phyloP scores from a whole-genome alignment of 129 eudicot species.

The Dittrichia graveolens region DNA sequence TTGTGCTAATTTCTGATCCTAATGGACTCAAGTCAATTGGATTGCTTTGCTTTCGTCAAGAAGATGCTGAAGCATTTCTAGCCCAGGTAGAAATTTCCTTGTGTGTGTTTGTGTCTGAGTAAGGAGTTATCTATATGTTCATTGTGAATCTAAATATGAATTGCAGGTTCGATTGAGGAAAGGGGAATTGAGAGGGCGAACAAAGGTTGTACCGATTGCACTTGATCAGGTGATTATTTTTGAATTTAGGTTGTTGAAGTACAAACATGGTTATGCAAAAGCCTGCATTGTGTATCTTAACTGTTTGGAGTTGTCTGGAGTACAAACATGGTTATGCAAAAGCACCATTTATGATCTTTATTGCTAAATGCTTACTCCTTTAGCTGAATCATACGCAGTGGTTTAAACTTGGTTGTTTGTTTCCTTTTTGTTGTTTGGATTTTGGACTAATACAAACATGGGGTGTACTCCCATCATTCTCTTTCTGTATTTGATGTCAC shows the following conservation, averaged over 20 bases:
- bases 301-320: too few species aligned
- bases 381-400: neutral
- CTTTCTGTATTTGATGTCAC: too few species aligned
- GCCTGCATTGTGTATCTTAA: too few species aligned
- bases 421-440: neutral
- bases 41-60: slow-evolving; percentile 85
- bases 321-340: neutral
- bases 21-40: slow-evolving; percentile 76
- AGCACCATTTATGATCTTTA: neutral
- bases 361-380: neutral
- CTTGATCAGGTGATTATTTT: slow-evolving; percentile 77
- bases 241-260: neutral
- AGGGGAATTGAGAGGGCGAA: slow-evolving; percentile 64
- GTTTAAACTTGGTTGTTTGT: neutral
- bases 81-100: slow-evolving; percentile 73
- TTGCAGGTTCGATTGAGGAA: slow-evolving; percentile 72
- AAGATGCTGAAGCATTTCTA: slow-evolving; percentile 87
- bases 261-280: too few species aligned
- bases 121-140: neutral
- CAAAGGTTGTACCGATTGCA: slow-evolving; percentile 84
- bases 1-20: slow-evolving; percentile 85
- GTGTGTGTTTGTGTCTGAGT: neutral
- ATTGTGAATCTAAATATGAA: neutral
- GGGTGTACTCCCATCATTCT: too few species aligned
- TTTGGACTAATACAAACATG: neutral